Evolutionary conservation across 352 stramenopile species (phyloP).

Genomic region (Phytophthora chlamydospora): DNA sequence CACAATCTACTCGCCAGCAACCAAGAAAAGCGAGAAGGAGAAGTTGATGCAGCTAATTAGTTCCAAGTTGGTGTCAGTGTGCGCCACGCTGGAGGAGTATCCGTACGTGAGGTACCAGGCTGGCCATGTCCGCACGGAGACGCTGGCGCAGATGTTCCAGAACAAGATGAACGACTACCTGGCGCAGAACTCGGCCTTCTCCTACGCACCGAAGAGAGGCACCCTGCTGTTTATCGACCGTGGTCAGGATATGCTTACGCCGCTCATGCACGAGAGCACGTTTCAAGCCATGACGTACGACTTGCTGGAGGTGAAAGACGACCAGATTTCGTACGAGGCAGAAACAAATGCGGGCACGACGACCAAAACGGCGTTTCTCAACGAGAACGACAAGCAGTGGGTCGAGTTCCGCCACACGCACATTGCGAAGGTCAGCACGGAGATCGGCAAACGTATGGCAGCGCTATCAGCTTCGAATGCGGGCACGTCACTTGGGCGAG

Average conservation of each 20-base stretch:
- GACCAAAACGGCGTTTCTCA: slow-evolving; percentile 93
- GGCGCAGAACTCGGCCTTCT: slow-evolving; percentile 89
- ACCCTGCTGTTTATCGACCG: slow-evolving; percentile 96
- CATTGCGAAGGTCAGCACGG: slow-evolving; percentile 91
- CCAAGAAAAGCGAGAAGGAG: slow-evolving; percentile 47
- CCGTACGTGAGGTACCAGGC: slow-evolving; percentile 94
- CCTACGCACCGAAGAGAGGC: slow-evolving; percentile 87
- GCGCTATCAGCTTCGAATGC: slow-evolving; percentile 82
- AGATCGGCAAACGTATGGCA: slow-evolving; percentile 81
- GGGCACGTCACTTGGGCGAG: slow-evolving; percentile 76
- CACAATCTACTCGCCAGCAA: slow-evolving; percentile 75
- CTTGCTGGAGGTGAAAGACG: slow-evolving; percentile 93
- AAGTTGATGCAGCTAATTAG: slow-evolving; percentile 71
- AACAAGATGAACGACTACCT: slow-evolving; percentile 97
- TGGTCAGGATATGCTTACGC: slow-evolving; percentile 93
- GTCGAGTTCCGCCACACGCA: slow-evolving; percentile 96
- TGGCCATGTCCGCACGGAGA: slow-evolving; percentile 82
- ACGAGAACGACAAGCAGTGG: slow-evolving; percentile 97
- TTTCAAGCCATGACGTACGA: slow-evolving; percentile 98
- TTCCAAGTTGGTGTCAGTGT: slow-evolving; percentile 95
- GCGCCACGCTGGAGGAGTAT: slow-evolving; percentile 97
- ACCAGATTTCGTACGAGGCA: slow-evolving; percentile 92
- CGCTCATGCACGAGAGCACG: slow-evolving; percentile 97
- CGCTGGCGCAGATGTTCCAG: slow-evolving; percentile 93
- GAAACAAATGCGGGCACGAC: slow-evolving; percentile 82